Conservation (phyloP, 257 asterid species). For the Agastache rugosa region DNA sequence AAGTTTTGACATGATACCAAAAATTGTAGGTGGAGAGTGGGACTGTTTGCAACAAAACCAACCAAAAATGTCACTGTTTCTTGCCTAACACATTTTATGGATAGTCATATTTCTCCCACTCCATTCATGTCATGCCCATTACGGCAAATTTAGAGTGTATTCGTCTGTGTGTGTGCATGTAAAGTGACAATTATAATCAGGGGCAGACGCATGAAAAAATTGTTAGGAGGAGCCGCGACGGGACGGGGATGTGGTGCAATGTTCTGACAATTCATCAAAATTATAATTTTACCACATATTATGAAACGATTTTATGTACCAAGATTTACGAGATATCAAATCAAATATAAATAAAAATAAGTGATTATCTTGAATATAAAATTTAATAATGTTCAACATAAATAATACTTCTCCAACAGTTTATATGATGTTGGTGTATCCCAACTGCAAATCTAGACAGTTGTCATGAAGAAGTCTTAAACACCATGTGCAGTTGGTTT, state of each 20-base stretch:
- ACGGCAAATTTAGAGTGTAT: neutral
- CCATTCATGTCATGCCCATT: slow-evolving; percentile 15
- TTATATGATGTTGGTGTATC: slow-evolving; percentile 10
- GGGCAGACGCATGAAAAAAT: too few relatives aligned
- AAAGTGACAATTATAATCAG: too few relatives aligned
- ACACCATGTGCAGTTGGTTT: neutral
- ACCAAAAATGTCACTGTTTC: slow-evolving; percentile 36
- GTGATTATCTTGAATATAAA: too few relatives aligned
- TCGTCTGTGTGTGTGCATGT: too few relatives aligned
- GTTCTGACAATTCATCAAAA: too few relatives aligned
- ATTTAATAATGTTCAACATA: neutral
- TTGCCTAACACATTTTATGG: slow-evolving; percentile 39
- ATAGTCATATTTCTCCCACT: slow-evolving; percentile 28
- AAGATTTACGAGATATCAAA: too few relatives aligned
- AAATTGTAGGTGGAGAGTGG: slow-evolving; percentile 38
- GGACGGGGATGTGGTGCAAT: too few relatives aligned
- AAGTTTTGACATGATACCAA: neutral
- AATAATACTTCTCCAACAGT: neutral
- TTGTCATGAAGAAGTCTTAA: neutral
- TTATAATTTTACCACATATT: too few relatives aligned
- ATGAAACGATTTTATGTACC: too few relatives aligned
- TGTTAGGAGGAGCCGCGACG: too few relatives aligned
- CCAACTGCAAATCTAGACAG: neutral
- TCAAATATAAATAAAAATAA: too few relatives aligned
- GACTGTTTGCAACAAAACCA: slow-evolving; percentile 41